Evolutionary conservation across 2,329 filamentous ascomycete species (phyloP).

Genomic region (Metarhizium rileyi): DNA sequence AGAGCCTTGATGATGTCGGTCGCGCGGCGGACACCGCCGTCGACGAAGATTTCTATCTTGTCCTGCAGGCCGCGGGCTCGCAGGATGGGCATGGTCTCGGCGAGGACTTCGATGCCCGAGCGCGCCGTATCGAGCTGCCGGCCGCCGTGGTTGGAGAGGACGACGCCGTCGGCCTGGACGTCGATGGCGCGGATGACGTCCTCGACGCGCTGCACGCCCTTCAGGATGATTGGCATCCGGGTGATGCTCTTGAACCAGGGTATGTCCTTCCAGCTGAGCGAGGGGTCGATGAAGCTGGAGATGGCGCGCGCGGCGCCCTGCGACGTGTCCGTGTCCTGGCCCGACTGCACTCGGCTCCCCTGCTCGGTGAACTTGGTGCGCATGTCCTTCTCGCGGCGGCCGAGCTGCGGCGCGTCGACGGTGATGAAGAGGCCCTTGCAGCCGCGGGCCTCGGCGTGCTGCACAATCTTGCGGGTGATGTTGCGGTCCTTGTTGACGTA

Average conservation of each 20-base stretch:
- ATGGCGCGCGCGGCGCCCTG: conserved; percentile 94
- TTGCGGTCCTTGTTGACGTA: conserved; percentile 94
- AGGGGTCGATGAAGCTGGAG: conserved; percentile 91
- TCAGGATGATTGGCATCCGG: conserved; percentile 88
- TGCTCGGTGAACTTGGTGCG: conserved; percentile 79
- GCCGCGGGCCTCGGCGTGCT: conserved; percentile 83
- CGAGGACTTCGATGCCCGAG: conserved; percentile 80
- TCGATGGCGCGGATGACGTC: conserved; percentile 86
- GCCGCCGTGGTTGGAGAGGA: conserved; percentile 92
- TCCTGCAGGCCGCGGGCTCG: conserved; percentile 62
- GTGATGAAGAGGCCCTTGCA: conserved; percentile 98
- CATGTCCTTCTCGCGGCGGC: conserved; percentile 96
- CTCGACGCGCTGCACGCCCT: conserved; percentile 93
- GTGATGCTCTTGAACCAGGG: conserved; percentile 89
- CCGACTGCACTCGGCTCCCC: conserved; percentile 73
- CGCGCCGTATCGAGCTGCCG: conserved; percentile 87
- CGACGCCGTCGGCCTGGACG: conserved; percentile 74
- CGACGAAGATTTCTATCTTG: conserved; percentile 79
- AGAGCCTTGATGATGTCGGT: conserved; percentile 95
- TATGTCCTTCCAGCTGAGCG: conserved; percentile 87
- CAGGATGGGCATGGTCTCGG: conserved; percentile 86
- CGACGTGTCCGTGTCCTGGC: conserved; percentile 66
- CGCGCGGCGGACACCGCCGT: conserved; percentile 80
- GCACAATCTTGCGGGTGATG: conserved; percentile 81
- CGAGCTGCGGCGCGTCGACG: conserved; percentile 92